Evolutionary conservation across 1,284 basidiomycete genomes (phyloP).

Genomic region (Leccinum subrobustum): DNA sequence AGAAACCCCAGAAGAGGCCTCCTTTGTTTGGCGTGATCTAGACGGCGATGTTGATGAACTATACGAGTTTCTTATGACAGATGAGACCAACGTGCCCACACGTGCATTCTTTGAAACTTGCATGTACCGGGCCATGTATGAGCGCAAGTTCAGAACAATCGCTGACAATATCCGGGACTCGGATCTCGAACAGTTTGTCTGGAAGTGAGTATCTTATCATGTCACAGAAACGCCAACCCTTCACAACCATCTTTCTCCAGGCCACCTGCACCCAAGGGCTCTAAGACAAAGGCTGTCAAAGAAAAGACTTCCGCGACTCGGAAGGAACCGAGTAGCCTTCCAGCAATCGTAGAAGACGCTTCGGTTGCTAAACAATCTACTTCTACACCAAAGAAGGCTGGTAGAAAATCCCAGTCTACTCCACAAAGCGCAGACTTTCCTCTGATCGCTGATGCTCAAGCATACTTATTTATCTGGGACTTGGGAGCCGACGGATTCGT

Average conservation of each 20-base stretch:
- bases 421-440: constrained; percentile 24
- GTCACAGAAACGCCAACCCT: constrained; percentile 1
- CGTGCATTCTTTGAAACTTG: constrained; percentile 89
- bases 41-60: constrained; percentile 80
- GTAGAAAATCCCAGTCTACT: constrained; percentile 15
- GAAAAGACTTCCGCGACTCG: constrained; percentile 21
- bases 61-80: constrained; percentile 74
- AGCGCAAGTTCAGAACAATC: constrained; percentile 78
- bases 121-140: constrained; percentile 93
- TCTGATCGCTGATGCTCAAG: constrained; percentile 44
- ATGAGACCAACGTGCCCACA: constrained; percentile 81
- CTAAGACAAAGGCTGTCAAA: constrained; percentile 24
- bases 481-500: constrained; percentile 67
- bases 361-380: constrained; percentile 9
- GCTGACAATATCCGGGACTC: constrained; percentile 69
- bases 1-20: constrained; percentile 76
- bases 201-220: constrained; percentile 53
- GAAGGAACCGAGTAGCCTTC: constrained; percentile 14
- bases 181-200: constrained; percentile 76
- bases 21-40: constrained; percentile 89
- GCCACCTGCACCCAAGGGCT: constrained; percentile 34
- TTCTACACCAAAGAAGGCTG: constrained; percentile 11
- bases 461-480: constrained; percentile 76
- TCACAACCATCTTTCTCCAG: constrained; percentile 36
- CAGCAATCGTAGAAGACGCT: constrained; percentile 1